A percentile compares a stretch with the other conserved stretches of the same genome.
Conservation (phyloP, 768 basidiomycete species). For the Strobilomyces dryophilus region DNA sequence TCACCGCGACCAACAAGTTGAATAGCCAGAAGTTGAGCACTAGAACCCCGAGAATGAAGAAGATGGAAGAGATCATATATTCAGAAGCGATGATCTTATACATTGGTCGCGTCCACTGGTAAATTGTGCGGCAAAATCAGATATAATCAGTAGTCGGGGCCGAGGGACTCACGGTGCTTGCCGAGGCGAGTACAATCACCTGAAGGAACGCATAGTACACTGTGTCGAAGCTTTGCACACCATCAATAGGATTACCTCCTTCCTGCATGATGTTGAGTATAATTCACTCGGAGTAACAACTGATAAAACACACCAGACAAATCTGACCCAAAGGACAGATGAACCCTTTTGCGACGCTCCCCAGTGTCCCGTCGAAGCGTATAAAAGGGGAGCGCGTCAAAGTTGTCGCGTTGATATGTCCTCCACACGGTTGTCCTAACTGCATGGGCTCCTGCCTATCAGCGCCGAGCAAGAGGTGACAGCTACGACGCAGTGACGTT, state of each 20-base stretch:
- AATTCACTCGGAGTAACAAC: not conserved
- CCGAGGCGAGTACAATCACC: slow-evolving; percentile 78
- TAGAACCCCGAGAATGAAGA: slow-evolving; percentile 80
- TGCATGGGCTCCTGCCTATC: slow-evolving; percentile 45
- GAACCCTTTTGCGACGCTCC: slow-evolving; percentile 63
- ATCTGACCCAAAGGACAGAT: slow-evolving; percentile 85
- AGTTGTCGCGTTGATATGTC: slow-evolving; percentile 61
- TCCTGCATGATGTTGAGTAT: slow-evolving; percentile 39
- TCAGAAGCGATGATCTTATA: slow-evolving; percentile 88
- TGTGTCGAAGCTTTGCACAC: slow-evolving; percentile 83
- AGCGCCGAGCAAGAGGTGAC: slow-evolving; percentile 49
- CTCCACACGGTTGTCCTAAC: slow-evolving; percentile 72
- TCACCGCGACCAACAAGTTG: slow-evolving; percentile 93
- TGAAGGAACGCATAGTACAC: slow-evolving; percentile 80
- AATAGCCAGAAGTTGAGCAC: slow-evolving; percentile 93
- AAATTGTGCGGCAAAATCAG: not conserved
- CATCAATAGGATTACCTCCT: slow-evolving; percentile 56
- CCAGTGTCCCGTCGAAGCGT: slow-evolving; percentile 33
- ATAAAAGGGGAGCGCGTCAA: slow-evolving; percentile 44
- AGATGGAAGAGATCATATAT: slow-evolving; percentile 81
- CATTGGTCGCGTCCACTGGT: slow-evolving; percentile 77
- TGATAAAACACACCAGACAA: slow-evolving; percentile 56
- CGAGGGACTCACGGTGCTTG: slow-evolving; percentile 56
- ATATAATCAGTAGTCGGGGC: not conserved
- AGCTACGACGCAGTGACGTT: slow-evolving; percentile 70